Percentiles rank a stretch among this genome's conserved stretches.
Evolutionary conservation across 1,284 basidiomycete genomes (phyloP).

Genomic region (Coniophora puteana): DNA sequence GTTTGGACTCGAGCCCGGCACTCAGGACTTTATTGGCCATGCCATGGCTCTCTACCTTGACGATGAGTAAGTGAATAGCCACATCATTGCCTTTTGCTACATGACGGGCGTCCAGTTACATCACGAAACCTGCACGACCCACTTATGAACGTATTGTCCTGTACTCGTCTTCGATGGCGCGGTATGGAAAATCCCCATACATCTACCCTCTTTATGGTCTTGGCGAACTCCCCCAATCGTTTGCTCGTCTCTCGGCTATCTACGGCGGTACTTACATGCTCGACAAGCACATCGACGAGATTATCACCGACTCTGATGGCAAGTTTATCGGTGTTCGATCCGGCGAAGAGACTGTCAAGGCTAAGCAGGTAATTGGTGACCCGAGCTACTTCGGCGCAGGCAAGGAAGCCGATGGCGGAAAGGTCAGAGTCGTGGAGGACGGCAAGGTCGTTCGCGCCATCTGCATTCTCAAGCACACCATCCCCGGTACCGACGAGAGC

Average conservation of each 20-base stretch:
- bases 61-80: slow-evolving; percentile 75
- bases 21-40: slow-evolving; percentile 99
- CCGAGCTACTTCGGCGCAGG: slow-evolving; percentile 94
- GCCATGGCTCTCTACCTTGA: slow-evolving; percentile 99
- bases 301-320: slow-evolving; percentile 83
- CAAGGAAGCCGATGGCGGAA: slow-evolving; percentile 60
- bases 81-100: slow-evolving; percentile 1
- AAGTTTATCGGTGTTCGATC: slow-evolving; percentile 93
- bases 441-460: slow-evolving; percentile 97
- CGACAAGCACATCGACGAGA: slow-evolving; percentile 92
- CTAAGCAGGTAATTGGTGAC: slow-evolving; percentile 97
- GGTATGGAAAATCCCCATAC: slow-evolving; percentile 99
- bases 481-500: slow-evolving; percentile 94
- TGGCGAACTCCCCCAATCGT: slow-evolving; percentile 98
- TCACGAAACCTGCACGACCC: slow-evolving; percentile 86
- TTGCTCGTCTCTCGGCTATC: slow-evolving; percentile 96
- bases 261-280: slow-evolving; percentile 99
- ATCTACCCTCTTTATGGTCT: slow-evolving; percentile 99
- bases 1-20: slow-evolving; percentile 95
- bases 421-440: slow-evolving; percentile 86
- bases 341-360: slow-evolving; percentile 92
- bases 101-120: slow-evolving; percentile 61
- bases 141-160: slow-evolving; percentile 95
- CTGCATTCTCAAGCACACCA: slow-evolving; percentile 97
- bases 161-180: slow-evolving; percentile 98